phyloP scores from a whole-genome alignment of 345 rosid species.

The Eucalyptus cladocalyx region DNA sequence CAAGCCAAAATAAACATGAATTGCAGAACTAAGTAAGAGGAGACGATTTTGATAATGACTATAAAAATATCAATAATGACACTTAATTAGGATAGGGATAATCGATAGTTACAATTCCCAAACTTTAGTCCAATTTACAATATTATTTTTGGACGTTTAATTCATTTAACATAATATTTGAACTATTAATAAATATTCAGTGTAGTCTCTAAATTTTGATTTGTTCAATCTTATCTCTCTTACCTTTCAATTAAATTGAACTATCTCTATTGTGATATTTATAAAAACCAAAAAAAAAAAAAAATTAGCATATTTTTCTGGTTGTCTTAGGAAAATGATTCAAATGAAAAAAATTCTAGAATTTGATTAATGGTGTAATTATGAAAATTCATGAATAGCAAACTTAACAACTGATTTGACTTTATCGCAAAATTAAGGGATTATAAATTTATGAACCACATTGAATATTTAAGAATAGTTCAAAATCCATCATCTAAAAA shows the following conservation, averaged over 20 bases:
- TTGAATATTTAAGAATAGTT: too few species aligned
- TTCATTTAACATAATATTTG: background rate
- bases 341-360: too few species aligned
- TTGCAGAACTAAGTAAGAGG: background rate
- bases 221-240: too few species aligned
- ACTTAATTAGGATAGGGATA: background rate
- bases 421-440: fast-evolving
- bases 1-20: background rate
- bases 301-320: too few species aligned
- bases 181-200: too few species aligned
- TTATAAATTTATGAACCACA: too few species aligned
- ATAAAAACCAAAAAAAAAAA: too few species aligned
- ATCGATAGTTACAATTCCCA: fast-evolving
- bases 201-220: too few species aligned
- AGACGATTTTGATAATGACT: background rate
- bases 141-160: background rate
- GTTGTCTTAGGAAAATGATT: too few species aligned
- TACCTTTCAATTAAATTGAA: background rate
- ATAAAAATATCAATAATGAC: background rate
- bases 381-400: background rate
- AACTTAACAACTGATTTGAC: fast-evolving
- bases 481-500: too few species aligned
- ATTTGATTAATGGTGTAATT: background rate
- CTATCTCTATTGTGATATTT: background rate
- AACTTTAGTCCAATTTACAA: too few species aligned